Percentiles rank a stretch among this genome's conserved stretches.
Evolutionary conservation across 176 grass and related monocot species (phyloP).

Genomic region (Carex littledalei): DNA sequence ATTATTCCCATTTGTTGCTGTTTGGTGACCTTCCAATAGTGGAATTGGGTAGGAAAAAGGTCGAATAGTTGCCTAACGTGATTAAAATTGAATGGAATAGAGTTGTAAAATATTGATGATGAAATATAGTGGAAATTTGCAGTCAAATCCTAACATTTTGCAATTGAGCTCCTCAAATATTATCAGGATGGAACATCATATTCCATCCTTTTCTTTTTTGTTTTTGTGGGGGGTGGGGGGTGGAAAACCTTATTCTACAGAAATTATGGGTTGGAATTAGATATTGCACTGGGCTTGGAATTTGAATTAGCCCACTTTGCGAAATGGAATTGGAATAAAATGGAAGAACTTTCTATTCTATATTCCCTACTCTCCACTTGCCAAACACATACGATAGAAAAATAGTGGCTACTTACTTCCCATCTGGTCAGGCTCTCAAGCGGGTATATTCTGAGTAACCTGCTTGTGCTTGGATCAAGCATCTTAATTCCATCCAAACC

Average conservation of each 20-base stretch:
- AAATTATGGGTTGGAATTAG: background rate
- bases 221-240: background rate
- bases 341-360: background rate
- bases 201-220: background rate
- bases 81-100: background rate
- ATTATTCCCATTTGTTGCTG: background rate
- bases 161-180: background rate
- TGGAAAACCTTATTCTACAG: background rate
- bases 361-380: background rate
- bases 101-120: background rate
- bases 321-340: background rate
- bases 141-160: background rate
- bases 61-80: background rate
- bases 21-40: background rate
- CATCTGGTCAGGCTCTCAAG: conserved; percentile 95
- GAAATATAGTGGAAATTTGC: background rate
- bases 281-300: background rate
- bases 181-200: background rate
- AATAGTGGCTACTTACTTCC: conserved; percentile 51
- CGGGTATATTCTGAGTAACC: conserved; percentile 79
- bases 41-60: background rate
- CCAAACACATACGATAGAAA: background rate
- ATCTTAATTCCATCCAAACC: conserved; percentile 99
- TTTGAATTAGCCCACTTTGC: background rate
- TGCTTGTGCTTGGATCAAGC: conserved; percentile 89